Percentiles rank a stretch among this genome's conserved stretches.
phyloP scores from a whole-genome alignment of 2,329 filamentous ascomycete genomes.

The Colletotrichum lindemuthianum region DNA sequence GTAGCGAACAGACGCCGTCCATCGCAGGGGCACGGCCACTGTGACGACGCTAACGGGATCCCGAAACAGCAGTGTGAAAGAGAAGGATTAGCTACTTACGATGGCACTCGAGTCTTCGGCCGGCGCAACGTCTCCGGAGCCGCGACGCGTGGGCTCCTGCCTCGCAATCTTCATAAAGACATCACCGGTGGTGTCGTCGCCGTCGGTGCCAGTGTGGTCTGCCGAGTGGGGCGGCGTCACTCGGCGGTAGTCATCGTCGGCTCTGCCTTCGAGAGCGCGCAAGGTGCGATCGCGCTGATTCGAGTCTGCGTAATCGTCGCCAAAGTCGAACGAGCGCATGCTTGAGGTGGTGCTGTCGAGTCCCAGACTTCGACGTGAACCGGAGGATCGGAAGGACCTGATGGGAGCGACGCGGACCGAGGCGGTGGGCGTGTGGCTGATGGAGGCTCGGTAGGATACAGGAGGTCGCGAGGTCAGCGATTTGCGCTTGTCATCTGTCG shows the following conservation, averaged over 20 bases:
- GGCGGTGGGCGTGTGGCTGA: constrained; percentile 43
- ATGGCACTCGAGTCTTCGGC: constrained; percentile 52
- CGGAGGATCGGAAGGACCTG: constrained; percentile 65
- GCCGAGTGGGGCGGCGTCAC: constrained; percentile 54
- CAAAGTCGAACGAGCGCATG: constrained; percentile 54
- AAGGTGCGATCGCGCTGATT: constrained; percentile 61
- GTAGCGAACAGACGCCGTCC: constrained; percentile 22
- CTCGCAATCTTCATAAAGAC: constrained; percentile 68
- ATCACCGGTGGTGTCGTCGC: constrained; percentile 64
- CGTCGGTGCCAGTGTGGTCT: constrained; percentile 44
- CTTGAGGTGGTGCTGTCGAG: constrained; percentile 62
- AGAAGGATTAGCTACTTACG: constrained; percentile 52
- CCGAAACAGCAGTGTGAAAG: constrained; percentile 34
- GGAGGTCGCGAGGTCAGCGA: constrained; percentile 55
- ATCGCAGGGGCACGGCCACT: constrained; percentile 31
- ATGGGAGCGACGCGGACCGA: constrained; percentile 62
- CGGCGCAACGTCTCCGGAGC: constrained; percentile 46
- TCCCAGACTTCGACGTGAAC: constrained; percentile 63
- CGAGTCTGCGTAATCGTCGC: constrained; percentile 54
- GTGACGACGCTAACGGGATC: constrained; percentile 22
- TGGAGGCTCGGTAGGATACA: constrained; percentile 59
- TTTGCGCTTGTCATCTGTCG: constrained; percentile 60
- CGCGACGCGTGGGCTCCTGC: constrained; percentile 58
- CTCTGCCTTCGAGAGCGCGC: constrained; percentile 60
- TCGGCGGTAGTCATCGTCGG: constrained; percentile 49